Percentiles rank a stretch among this genome's conserved stretches.
Conservation (phyloP, 2,329 filamentous ascomycete genomes). For the Waltergamsia citrina region DNA sequence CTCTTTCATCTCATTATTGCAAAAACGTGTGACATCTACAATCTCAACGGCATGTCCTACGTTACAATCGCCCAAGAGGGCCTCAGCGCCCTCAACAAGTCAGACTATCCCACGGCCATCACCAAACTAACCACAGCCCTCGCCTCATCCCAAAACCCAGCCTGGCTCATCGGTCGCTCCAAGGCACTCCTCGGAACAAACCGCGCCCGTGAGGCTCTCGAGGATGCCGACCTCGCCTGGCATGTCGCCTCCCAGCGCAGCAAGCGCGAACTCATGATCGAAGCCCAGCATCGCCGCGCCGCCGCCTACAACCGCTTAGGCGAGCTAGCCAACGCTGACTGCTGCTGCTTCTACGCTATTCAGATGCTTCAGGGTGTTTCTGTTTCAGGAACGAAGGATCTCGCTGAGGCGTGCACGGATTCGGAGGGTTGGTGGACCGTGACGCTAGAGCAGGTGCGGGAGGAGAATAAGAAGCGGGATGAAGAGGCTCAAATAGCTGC, state of each 20-base stretch:
- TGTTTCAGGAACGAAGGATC: conserved; percentile 18
- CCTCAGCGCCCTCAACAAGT: conserved; percentile 51
- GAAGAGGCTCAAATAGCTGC: conserved; percentile 3
- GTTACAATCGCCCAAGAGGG: conserved; percentile 47
- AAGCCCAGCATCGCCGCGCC: conserved; percentile 74
- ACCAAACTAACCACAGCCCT: conserved; percentile 59
- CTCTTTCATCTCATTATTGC: no score
- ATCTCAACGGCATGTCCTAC: conserved; percentile 47
- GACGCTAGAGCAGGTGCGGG: conserved; percentile 18
- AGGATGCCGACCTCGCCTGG: conserved; percentile 60
- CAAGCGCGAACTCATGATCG: conserved; percentile 64
- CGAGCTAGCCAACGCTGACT: conserved; percentile 65
- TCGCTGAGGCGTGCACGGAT: conserved; percentile 23
- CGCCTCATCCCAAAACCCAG: conserved; percentile 54
- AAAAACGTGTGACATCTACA: no score
- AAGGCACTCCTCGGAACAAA: conserved; percentile 63
- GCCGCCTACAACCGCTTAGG: conserved; percentile 63
- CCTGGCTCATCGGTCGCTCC: conserved; percentile 75
- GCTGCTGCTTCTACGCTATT: conserved; percentile 54
- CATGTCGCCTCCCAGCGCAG: conserved; percentile 50
- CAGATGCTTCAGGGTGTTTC: conserved; percentile 21
- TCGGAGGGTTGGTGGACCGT: conserved; percentile 36
- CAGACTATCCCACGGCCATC: conserved; percentile 60
- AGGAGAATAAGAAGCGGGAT: conserved; percentile 19
- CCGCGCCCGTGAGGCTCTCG: conserved; percentile 54